phyloP scores from a whole-genome alignment of 345 rosid species.

The Geranium brycei region DNA sequence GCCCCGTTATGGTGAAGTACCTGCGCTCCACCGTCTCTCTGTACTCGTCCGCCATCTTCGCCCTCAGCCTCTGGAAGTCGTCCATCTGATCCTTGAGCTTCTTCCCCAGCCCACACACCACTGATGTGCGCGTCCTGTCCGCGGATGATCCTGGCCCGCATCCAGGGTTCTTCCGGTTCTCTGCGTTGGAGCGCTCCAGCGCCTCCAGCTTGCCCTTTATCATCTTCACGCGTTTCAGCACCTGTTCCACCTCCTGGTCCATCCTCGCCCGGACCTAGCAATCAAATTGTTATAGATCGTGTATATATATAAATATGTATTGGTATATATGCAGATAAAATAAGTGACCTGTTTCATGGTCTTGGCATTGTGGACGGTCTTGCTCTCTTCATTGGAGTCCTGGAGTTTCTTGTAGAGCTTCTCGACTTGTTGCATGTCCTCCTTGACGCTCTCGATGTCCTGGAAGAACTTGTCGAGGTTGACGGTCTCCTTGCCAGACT shows the following conservation, averaged over 20 bases:
- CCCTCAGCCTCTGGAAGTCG: constrained; percentile 49
- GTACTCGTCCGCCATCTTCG: constrained; percentile 43
- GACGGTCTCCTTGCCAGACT: constrained; percentile 45
- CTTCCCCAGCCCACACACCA: constrained; percentile 62
- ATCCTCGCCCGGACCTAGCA: constrained; percentile 35
- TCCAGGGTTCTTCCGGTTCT: constrained; percentile 41
- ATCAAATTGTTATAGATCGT: no score
- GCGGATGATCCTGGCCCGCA: constrained; percentile 77
- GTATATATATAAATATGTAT: no score
- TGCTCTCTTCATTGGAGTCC: constrained; percentile 72
- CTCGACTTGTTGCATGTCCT: constrained; percentile 50
- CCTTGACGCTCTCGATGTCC: constrained; percentile 62
- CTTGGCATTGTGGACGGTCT: constrained; percentile 45
- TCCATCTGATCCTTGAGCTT: constrained; percentile 70
- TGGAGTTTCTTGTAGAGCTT: constrained; percentile 44
- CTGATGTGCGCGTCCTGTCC: constrained; percentile 67
- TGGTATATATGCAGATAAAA: no score
- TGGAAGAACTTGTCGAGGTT: constrained; percentile 62
- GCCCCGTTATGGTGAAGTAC: constrained; percentile 67
- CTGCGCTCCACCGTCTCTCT: constrained; percentile 71
- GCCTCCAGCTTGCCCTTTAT: constrained; percentile 66
- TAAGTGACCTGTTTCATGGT: constrained; percentile 29
- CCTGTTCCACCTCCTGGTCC: constrained; percentile 54
- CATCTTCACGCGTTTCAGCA: constrained; percentile 48
- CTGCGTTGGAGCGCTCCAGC: constrained; percentile 50